Evolutionary conservation across 371 early-diverging fungal genomes (phyloP), one percentile per base, ranked within the genome.

Genomic region (Actinomucor elegans): DNA sequence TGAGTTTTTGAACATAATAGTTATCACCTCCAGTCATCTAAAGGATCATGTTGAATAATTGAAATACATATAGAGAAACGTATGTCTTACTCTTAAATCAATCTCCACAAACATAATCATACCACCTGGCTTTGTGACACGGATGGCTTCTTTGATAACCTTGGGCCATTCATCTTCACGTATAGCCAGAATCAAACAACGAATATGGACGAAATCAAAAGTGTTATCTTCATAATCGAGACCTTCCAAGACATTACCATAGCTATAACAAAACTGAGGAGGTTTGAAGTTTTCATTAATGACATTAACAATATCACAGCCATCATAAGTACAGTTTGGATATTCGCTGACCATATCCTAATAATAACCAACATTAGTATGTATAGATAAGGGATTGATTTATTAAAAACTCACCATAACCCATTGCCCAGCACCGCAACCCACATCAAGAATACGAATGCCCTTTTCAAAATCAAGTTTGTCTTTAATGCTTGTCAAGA

Each of bases 381-480:
- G n/a, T n/a, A n/a, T n/a, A n/a, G n/a, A n/a, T n/a, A n/a, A n/a
- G n/a, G n/a, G n/a, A n/a, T n/a, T n/a, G 32, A 31, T 10, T 20
- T 32, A 18, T 11, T 10, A 11, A 26, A 8, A 23, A 46, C 20
- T 41, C 43, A 59, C 59, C 54, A 59, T 52, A 34, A 46, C 38
- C 61, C 61, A 62, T 21, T 41, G 21, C 11, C 58, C 63, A 10
- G 63, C 35, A 4, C 63, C 58, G 44, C 58, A 57, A 4, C 63
- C 63, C 6, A 57, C 23, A 40, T 62, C 61, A 11, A 60, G 45
- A 14, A 60, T 17, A 36, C 31, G 8, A 4, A 41, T 18, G 7
- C 42, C 41, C 17, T 48, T 45, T 12, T 52, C 31, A 20, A 58
- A 46, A 46, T 45, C 32, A 7, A 58, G 20, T 9, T 14, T 31